phyloP scores from a whole-genome alignment of 768 basidiomycete species.

The Termitomyces sp. region DNA sequence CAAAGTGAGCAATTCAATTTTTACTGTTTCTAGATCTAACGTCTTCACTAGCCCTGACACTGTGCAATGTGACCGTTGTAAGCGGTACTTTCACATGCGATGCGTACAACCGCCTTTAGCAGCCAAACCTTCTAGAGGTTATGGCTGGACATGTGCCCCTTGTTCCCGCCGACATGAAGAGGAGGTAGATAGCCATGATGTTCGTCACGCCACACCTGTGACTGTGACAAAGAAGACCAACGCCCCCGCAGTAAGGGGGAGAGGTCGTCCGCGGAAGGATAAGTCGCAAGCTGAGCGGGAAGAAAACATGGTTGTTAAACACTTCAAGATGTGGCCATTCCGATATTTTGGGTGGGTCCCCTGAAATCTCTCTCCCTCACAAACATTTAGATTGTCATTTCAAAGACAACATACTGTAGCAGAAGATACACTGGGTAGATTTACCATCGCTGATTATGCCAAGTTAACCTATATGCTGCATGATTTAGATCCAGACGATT shows the following conservation, averaged over 20 bases:
- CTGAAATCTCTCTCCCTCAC: constrained; percentile 2
- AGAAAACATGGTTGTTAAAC: constrained; percentile 71
- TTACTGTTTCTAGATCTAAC: constrained; percentile 6
- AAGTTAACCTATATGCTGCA: background rate
- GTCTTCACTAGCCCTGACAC: constrained; percentile 59
- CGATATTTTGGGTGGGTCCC: constrained; percentile 89
- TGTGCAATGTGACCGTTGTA: constrained; percentile 88
- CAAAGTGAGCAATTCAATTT: constrained; percentile 52
- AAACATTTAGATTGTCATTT: background rate
- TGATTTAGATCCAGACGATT: constrained; percentile 83
- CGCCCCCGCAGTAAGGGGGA: constrained; percentile 65
- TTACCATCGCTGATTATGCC: constrained; percentile 12
- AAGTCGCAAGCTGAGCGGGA: constrained; percentile 67
- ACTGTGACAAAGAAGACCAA: constrained; percentile 48
- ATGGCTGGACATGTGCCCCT: constrained; percentile 96
- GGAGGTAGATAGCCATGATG: constrained; percentile 72
- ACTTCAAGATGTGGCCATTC: constrained; percentile 91
- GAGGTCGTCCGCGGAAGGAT: constrained; percentile 77
- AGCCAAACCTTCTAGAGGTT: constrained; percentile 91
- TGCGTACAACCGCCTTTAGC: constrained; percentile 89
- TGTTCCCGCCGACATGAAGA: constrained; percentile 87
- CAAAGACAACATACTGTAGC: constrained; percentile 82
- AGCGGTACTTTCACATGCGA: constrained; percentile 89
- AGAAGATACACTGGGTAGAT: constrained; percentile 82
- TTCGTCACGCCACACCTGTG: constrained; percentile 50